Evolutionary conservation across 257 asterid genomes (phyloP).

Genomic region (Orobanche coerulescens): DNA sequence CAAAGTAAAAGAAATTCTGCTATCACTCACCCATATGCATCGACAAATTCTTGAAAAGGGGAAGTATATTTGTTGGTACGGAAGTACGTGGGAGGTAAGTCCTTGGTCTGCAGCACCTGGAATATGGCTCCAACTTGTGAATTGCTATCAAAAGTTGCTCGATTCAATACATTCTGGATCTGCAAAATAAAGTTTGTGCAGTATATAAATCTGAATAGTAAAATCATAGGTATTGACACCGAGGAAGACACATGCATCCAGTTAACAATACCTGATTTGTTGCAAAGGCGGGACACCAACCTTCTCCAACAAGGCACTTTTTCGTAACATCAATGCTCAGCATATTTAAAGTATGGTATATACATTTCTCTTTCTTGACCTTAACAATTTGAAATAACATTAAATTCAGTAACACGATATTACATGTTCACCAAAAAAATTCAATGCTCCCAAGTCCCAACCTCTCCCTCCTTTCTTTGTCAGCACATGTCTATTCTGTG

Average conservation of each 20-base stretch:
- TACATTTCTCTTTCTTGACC: conserved; percentile 89
- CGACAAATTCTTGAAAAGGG: conserved; percentile 90
- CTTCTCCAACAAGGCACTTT: conserved; percentile 95
- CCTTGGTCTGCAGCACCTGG: conserved; percentile 74
- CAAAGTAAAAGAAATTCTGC: not conserved
- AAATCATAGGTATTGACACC: not conserved
- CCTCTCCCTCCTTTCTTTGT: not conserved
- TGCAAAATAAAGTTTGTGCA: conserved; percentile 27
- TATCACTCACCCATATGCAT: conserved; percentile 81
- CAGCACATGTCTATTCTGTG: not conserved
- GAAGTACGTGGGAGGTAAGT: conserved; percentile 86
- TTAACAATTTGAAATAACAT: conserved; percentile 22
- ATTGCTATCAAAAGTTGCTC: conserved; percentile 81
- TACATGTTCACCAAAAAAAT: not conserved
- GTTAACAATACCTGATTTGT: conserved; percentile 44
- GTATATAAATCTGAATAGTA: conserved; percentile 1
- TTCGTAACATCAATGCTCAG: conserved; percentile 89
- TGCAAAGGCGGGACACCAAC: conserved; percentile 92
- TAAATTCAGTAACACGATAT: not conserved
- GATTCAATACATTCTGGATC: conserved; percentile 89
- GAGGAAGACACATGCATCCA: not conserved
- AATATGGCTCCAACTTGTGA: conserved; percentile 88
- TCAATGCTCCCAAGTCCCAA: no score
- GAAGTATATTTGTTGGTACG: conserved; percentile 63
- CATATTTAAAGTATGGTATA: conserved; percentile 80